Conservation (phyloP, 2,329 filamentous ascomycete species). For the Dothidotthia symphoricarpi region DNA sequence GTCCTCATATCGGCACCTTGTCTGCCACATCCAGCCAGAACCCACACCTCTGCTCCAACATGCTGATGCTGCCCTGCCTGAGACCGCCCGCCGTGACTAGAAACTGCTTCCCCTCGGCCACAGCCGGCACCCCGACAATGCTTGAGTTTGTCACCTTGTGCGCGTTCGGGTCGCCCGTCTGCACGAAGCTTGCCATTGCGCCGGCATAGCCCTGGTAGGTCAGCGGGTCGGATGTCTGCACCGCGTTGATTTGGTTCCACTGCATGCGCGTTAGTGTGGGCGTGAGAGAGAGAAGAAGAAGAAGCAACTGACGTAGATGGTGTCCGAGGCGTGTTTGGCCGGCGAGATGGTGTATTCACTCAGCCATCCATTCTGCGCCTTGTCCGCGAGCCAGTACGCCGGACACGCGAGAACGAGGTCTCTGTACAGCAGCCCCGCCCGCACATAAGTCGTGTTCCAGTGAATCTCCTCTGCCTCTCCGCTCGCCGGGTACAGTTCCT, state of each 20-base stretch:
- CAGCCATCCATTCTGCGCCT: slow-evolving; percentile 52
- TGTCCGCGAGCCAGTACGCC: slow-evolving; percentile 55
- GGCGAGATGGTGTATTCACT: slow-evolving; percentile 61
- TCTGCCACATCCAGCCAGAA: slow-evolving; percentile 54
- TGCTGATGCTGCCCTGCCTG: slow-evolving; percentile 37
- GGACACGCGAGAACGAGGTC: slow-evolving; percentile 62
- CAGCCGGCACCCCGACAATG: slow-evolving; percentile 48
- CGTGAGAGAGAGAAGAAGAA: background rate
- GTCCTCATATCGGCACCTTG: slow-evolving; percentile 46
- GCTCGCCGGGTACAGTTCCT: slow-evolving; percentile 49
- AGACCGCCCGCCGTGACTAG: slow-evolving; percentile 52
- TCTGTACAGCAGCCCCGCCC: slow-evolving; percentile 58
- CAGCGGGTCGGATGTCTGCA: slow-evolving; percentile 53
- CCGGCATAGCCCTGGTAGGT: slow-evolving; percentile 59
- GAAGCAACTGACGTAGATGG: slow-evolving; percentile 48
- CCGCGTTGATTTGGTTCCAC: slow-evolving; percentile 57
- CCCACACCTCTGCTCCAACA: slow-evolving; percentile 50
- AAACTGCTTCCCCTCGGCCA: slow-evolving; percentile 50
- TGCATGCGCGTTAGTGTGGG: slow-evolving; percentile 11
- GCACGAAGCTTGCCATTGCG: slow-evolving; percentile 60
- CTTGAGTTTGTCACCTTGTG: slow-evolving; percentile 53
- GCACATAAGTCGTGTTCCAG: slow-evolving; percentile 53
- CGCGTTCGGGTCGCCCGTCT: slow-evolving; percentile 58
- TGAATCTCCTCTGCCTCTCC: slow-evolving; percentile 51
- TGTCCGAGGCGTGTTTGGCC: slow-evolving; percentile 60